A percentile compares a stretch with the other conserved stretches of the same genome.
phyloP scores from a whole-genome alignment of 2,329 filamentous ascomycete genomes.

The Colletotrichum navitas region DNA sequence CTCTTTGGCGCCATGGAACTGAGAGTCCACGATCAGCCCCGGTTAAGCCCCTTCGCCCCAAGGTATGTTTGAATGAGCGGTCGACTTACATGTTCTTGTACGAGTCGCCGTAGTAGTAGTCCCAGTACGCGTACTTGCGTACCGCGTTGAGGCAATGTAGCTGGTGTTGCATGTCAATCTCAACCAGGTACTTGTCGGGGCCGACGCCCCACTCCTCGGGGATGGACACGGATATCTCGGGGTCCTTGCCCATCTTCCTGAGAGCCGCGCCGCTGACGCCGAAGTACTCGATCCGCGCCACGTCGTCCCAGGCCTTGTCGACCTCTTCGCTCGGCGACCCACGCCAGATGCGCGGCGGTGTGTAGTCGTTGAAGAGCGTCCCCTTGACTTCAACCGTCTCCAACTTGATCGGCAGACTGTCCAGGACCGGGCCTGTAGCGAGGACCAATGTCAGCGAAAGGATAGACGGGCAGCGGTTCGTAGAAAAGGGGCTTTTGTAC shows the following conservation, averaged over 20 bases:
- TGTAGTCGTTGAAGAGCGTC: constrained; percentile 44
- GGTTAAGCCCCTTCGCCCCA: neutral
- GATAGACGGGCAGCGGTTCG: rapidly evolving
- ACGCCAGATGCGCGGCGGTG: constrained; percentile 48
- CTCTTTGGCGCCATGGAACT: constrained; percentile 33
- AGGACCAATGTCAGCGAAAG: neutral
- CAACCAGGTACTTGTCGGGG: constrained; percentile 29
- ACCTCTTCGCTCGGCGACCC: constrained; percentile 42
- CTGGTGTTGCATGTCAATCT: constrained; percentile 39
- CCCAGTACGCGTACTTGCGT: constrained; percentile 36
- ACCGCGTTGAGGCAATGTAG: constrained; percentile 33
- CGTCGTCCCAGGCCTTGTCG: constrained; percentile 44
- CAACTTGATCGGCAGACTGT: constrained; percentile 22
- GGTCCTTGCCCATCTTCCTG: constrained; percentile 37
- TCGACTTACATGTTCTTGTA: constrained; percentile 27
- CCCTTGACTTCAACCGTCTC: constrained; percentile 35
- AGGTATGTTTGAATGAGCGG: rapidly evolving
- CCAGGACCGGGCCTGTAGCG: constrained; percentile 23
- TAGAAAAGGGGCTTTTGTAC: neutral
- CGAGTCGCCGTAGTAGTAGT: constrained; percentile 14
- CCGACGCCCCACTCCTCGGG: constrained; percentile 39
- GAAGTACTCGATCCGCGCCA: constrained; percentile 36
- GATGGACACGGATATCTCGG: constrained; percentile 29
- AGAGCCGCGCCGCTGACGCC: constrained; percentile 32
- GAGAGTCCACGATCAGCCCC: neutral